Base-by-base conservation (phyloP, 495 filamentous ascomycete genomes). In the Aspergillus saccharolyticus region DNA sequence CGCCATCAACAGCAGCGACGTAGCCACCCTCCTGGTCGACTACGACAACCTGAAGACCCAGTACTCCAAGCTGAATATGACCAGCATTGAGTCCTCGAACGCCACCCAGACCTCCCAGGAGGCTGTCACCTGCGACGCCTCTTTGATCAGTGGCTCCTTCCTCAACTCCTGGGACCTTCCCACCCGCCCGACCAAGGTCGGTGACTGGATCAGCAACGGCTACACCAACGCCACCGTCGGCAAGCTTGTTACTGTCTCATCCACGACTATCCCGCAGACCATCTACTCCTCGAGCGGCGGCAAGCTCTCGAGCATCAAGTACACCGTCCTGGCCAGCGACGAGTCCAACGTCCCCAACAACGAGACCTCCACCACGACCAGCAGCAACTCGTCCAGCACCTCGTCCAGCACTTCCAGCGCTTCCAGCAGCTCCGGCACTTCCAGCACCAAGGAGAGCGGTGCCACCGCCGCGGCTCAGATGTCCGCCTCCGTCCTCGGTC, bases 91-190 rank as follows among this genome's bases (percentile, higher is more conserved):
- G 68, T 73, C 78, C 25, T 78, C 81, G 63, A 79, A 85, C 61
- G 71, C 78, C 42, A 74, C 70, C 42, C 78, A 79, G 54, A 78
- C 79, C 18, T 72, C 70, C 19, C 63, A 83, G 46, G 74, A 71
- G 45, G 68, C 88, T n/a, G 74, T 78, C 24, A 73, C 63, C 20
- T 96, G 91, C 80, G 67, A 68, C 54, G 49, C 78, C 47, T 74
- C 72, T 49, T 74, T 95, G 22, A 92, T 95, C 74, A 78, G 72
- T 54, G 70, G 71, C 53, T 65, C 65, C 46, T 95, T 96, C 81
- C 78, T 77, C 72, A 85, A 73, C 73, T 85, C 85, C 73, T 96
- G 93, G 78, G 85, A 83, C 53, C 72, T 96, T 57, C 91, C 91
- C 22, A 68, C 59, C 3, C 62, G 70, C 14, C 84, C 83, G 12